These are phyloP conservation scores for Solanum paucissectum DNA, from an alignment of 257 asterid species.

Conservation along the genomic window DNA sequence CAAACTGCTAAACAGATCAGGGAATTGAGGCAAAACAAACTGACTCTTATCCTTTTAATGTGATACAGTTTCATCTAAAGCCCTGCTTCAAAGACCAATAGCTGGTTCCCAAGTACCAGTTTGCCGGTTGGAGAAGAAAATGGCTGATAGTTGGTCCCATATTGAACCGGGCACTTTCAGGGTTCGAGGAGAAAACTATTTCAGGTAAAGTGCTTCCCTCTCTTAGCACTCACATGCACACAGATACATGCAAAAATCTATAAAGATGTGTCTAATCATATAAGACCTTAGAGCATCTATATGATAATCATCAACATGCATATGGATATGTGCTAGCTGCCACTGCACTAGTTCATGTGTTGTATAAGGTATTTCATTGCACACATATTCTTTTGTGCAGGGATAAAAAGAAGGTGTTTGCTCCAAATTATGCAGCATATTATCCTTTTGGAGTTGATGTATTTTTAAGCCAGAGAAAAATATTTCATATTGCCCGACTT, in stretches of 20 bases:
- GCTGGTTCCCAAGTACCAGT: constrained; percentile 95
- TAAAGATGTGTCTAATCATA: neutral
- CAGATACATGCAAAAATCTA: neutral
- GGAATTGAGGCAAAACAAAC: neutral
- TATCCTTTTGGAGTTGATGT: constrained; percentile 92
- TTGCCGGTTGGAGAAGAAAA: constrained; percentile 77
- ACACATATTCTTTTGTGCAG: constrained; percentile 23
- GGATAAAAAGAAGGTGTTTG: constrained; percentile 83
- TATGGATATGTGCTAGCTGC: neutral
- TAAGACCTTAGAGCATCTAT: neutral
- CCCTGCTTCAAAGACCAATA: constrained; percentile 58
- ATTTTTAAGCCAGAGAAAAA: constrained; percentile 66
- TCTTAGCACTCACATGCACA: neutral
- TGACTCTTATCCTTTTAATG: neutral
- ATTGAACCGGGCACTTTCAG: constrained; percentile 75
- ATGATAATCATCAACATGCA: neutral
- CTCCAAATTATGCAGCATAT: constrained; percentile 75
- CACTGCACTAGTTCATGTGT: neutral
- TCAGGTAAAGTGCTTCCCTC: constrained; percentile 33
- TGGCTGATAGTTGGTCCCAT: constrained; percentile 85
- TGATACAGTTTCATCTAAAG: constrained; percentile 71
- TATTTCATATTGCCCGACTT: constrained; percentile 72
- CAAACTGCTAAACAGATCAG: neutral
- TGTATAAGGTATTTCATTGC: neutral
- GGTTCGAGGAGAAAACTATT: constrained; percentile 73